Conservation (phyloP, 352 stramenopile genomes). For the Globisporangium spinosum region DNA sequence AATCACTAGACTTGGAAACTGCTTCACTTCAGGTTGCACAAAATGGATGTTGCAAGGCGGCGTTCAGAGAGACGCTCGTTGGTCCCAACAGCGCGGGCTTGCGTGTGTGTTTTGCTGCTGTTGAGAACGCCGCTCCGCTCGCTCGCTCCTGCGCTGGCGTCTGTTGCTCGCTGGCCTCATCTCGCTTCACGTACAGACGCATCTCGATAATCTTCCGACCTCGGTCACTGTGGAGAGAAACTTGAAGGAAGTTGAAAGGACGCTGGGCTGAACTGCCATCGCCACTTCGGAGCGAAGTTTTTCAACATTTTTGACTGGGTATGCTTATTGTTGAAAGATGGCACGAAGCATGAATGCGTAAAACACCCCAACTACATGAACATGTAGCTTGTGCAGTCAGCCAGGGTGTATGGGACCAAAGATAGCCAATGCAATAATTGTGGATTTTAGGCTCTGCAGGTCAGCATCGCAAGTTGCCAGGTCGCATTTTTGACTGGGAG, state of each 20-base stretch:
- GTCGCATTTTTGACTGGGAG: not conserved
- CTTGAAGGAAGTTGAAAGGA: not conserved
- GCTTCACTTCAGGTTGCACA: not conserved
- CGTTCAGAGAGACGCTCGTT: not conserved
- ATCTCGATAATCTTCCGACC: slow-evolving; percentile 1
- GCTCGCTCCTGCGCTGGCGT: not conserved
- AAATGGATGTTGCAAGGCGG: not conserved
- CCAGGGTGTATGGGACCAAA: too few species aligned
- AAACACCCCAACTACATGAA: not conserved
- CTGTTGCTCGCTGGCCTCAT: not conserved
- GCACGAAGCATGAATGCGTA: not conserved
- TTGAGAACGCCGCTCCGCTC: not conserved
- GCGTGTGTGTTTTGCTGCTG: not conserved
- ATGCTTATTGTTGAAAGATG: not conserved
- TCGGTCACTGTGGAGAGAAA: not conserved
- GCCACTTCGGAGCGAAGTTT: not conserved
- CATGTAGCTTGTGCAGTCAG: too few species aligned
- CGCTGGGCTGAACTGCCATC: not conserved
- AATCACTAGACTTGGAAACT: not conserved
- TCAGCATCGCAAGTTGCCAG: not conserved
- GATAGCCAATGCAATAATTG: not conserved
- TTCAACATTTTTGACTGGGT: not conserved
- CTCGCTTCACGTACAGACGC: not conserved
- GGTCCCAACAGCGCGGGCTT: not conserved
- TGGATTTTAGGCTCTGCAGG: not conserved